These are phyloP conservation scores for Blastomyces emzantsi DNA, from an alignment of 2,329 filamentous ascomycete genomes.

Conservation along the genomic window DNA sequence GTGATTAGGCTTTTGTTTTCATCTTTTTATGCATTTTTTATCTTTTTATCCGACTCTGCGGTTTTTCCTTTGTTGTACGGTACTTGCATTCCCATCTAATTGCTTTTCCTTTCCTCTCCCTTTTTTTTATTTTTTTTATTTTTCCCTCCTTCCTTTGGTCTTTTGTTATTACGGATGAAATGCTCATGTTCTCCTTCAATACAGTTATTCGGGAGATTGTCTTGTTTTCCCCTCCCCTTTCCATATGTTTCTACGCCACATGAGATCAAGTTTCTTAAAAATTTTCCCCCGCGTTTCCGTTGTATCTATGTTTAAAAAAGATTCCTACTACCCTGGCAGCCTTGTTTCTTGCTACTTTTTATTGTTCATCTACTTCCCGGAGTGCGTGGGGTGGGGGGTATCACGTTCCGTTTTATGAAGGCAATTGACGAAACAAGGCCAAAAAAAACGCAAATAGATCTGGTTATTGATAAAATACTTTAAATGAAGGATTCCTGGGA, in stretches of 20 bases:
- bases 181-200: not conserved
- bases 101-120: not conserved
- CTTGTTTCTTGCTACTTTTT: not conserved
- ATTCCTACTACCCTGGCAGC: not conserved
- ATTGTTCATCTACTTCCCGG: not conserved
- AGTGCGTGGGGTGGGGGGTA: not conserved
- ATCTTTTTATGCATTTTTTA: constrained; percentile 15
- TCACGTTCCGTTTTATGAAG: not conserved
- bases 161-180: not conserved
- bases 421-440: too few relatives aligned
- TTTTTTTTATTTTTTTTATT: not conserved
- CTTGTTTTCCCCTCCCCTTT: not conserved
- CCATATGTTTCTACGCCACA: not conserved
- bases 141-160: not conserved
- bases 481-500: too few relatives aligned
- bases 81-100: not conserved
- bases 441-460: too few relatives aligned
- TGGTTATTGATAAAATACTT: too few relatives aligned
- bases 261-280: not conserved
- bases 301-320: not conserved
- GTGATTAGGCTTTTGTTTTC: constrained; percentile 21
- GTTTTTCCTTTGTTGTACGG: constrained; percentile 4
- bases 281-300: not conserved
- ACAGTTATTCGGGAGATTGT: not conserved
- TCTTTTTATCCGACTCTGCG: constrained; percentile 9